phyloP scores from a whole-genome alignment of 352 stramenopile genomes.

The Elongisporangium anandrum region DNA sequence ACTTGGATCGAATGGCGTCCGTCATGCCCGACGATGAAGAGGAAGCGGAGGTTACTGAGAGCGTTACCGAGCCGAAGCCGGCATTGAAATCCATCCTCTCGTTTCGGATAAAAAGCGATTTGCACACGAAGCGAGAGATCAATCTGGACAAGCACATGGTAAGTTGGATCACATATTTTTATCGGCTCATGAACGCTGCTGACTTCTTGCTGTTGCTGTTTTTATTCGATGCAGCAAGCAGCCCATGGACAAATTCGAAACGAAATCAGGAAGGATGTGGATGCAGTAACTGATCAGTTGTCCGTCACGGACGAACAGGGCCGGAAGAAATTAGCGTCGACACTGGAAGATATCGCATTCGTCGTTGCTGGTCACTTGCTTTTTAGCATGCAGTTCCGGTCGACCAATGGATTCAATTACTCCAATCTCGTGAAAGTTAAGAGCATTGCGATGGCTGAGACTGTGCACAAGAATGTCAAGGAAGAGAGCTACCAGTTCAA shows the following conservation, averaged over 20 bases:
- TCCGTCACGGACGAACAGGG: conserved; percentile 20
- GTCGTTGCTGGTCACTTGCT: conserved; percentile 70
- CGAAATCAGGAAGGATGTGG: conserved; percentile 42
- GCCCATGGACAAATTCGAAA: conserved; percentile 57
- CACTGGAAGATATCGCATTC: conserved; percentile 74
- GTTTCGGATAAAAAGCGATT: conserved; percentile 28
- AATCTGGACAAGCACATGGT: conserved; percentile 75
- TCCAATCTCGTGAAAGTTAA: conserved; percentile 77
- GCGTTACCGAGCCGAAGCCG: neutral
- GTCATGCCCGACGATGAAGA: conserved; percentile 5
- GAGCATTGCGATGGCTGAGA: conserved; percentile 55
- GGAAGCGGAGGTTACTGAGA: neutral
- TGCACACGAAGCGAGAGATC: conserved; percentile 54
- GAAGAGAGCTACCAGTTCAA: conserved; percentile 87
- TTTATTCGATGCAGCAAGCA: conserved; percentile 32
- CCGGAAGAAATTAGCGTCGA: conserved; percentile 31
- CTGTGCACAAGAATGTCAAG: conserved; percentile 68
- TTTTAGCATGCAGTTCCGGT: conserved; percentile 80
- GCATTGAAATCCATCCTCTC: conserved; percentile 7
- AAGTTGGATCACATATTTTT: conserved; percentile 16
- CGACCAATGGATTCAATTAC: conserved; percentile 77
- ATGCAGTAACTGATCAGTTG: conserved; percentile 24
- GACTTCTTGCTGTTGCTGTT: no score
- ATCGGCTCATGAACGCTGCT: no score
- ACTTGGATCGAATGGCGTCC: conserved; percentile 23